A percentile compares a stretch with the other conserved stretches of the same genome.
phyloP scores from a whole-genome alignment of 2,329 filamentous ascomycete genomes.

The Fusarium sp. region DNA sequence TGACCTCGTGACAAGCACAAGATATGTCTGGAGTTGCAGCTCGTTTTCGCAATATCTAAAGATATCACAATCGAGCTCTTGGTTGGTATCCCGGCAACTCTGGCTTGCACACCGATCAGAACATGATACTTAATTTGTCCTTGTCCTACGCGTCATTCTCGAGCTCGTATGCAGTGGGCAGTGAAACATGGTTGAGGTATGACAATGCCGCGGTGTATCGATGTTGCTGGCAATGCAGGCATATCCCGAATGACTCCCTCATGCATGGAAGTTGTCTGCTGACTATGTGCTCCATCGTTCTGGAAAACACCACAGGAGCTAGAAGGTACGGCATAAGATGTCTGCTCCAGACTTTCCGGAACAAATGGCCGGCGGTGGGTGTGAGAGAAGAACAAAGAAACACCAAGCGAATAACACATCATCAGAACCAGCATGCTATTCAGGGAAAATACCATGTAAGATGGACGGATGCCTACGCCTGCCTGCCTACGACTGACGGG shows the following conservation, averaged over 20 bases:
- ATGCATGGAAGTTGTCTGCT: constrained; percentile 38
- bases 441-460: constrained; percentile 15
- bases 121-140: constrained; percentile 1
- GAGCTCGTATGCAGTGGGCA: constrained; percentile 25
- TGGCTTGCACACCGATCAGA: constrained; percentile 17
- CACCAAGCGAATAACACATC: constrained; percentile 21
- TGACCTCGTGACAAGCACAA: constrained; percentile 21
- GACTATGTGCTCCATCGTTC: constrained; percentile 34
- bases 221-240: constrained; percentile 40
- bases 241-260: constrained; percentile 41
- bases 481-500: constrained; percentile 1
- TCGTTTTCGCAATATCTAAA: constrained; percentile 2
- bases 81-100: neutral
- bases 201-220: constrained; percentile 35
- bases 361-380: constrained; percentile 4
- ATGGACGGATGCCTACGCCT: constrained; percentile 1
- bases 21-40: neutral
- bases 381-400: constrained; percentile 9
- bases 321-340: constrained; percentile 11
- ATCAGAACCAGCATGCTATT: constrained; percentile 13
- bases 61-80: constrained; percentile 9
- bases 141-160: constrained; percentile 24
- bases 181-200: constrained; percentile 41
- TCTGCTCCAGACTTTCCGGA: constrained; percentile 8
- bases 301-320: constrained; percentile 16